Evolutionary conservation across 2,329 filamentous ascomycete genomes (phyloP).

Genomic region (Pestalotiopsis fici): DNA sequence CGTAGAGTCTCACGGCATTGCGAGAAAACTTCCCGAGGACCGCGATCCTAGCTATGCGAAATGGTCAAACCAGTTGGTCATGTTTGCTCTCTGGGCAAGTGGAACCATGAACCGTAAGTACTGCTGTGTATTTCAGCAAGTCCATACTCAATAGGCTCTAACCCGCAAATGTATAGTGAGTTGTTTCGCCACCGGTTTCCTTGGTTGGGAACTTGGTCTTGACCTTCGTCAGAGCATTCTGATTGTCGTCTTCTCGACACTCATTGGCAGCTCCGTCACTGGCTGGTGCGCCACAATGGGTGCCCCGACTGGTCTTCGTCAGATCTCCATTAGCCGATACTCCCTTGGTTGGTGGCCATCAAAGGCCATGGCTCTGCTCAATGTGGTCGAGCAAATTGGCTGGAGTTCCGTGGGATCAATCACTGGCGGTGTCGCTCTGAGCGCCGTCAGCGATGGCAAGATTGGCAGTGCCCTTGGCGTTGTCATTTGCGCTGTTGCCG

Average conservation of each 20-base stretch:
- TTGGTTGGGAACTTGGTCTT: conserved; percentile 50
- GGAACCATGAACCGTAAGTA: conserved; percentile 46
- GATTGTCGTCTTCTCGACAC: conserved; percentile 45
- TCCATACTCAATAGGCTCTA: background rate
- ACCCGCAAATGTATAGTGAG: conserved; percentile 24
- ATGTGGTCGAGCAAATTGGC: conserved; percentile 48
- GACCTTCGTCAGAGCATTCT: conserved; percentile 43
- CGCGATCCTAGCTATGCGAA: conserved; percentile 34
- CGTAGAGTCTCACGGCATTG: conserved; percentile 48
- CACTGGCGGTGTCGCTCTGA: conserved; percentile 49
- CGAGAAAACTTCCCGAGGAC: conserved; percentile 45
- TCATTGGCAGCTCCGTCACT: conserved; percentile 43
- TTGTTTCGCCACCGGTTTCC: conserved; percentile 52
- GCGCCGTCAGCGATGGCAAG: conserved; percentile 44
- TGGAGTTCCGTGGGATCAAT: conserved; percentile 40
- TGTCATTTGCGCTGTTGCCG: conserved; percentile 49
- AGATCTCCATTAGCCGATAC: conserved; percentile 51
- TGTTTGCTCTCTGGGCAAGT: conserved; percentile 54
- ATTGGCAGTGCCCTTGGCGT: conserved; percentile 53
- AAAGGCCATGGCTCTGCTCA: conserved; percentile 50
- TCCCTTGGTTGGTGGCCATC: conserved; percentile 52
- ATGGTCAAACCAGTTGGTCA: conserved; percentile 40
- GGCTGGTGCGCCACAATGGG: conserved; percentile 53
- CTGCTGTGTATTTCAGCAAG: no score
- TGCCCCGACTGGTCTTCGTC: conserved; percentile 48